Base-by-base conservation (phyloP, 257 asterid genomes). In the Solanum chilense region DNA sequence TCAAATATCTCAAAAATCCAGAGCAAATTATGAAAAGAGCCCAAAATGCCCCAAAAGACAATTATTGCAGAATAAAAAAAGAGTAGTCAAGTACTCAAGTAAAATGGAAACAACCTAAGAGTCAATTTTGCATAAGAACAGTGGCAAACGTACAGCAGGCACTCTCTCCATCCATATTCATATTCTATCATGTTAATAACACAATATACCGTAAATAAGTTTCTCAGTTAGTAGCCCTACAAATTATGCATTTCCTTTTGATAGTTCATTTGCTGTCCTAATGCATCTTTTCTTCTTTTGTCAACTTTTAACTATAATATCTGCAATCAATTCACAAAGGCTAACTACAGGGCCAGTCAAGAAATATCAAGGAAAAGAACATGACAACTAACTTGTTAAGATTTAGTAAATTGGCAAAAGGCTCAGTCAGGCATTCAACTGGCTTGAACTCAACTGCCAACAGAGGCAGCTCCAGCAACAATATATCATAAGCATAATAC, bases 391-490 rank as follows among this genome's bases (percentile, higher is more conserved):
- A 18, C 45, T 71, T 20, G 29, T 74, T 39, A 74, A 11, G 20
- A 74, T 23, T 74, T 74, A 74, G 31, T 74, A 92, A 95, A 90
- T 88, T 94, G 98, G 85, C 90, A 82, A 91, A 87, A 95, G 42
- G 77, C 77, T 70, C 42, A 70, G 42, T 70, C 42, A 8, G 77
- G n/a, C 42, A 70, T 29, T 70, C 77, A 70, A 33, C 42, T 16
- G 42, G 12, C 76, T 70, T 29, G 42, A 31, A 70, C 76, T 31
- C 76, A 70, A 31, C 42, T 31, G 76, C 42, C n/a, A 1, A 31
- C 42, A 1, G 42, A 29, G 76, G 42, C 29, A 68, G 39, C 74
- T 68, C 74, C 6, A 13, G 39, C 21, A 11, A 66, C 31, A 68
- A 33, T 68, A 68, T 27, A 13, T 68, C 13, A 27, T 13, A 27